phyloP scores from a whole-genome alignment of 768 basidiomycete species.

The Suillus clintonianus region DNA sequence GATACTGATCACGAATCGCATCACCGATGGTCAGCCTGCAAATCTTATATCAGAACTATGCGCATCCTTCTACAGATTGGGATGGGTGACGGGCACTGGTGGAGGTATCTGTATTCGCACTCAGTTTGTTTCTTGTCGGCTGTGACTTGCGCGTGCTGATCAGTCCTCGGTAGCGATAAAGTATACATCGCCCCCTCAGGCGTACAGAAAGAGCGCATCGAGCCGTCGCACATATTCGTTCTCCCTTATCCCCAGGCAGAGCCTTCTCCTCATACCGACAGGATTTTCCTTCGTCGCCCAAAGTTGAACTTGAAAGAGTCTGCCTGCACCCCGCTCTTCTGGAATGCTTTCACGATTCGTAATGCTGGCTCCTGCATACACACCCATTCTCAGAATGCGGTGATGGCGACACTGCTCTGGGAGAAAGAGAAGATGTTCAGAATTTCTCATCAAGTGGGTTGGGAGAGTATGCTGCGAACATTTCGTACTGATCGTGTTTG shows the following conservation, averaged over 20 bases:
- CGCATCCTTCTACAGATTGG: constrained; percentile 79
- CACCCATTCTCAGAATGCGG: constrained; percentile 88
- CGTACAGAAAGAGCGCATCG: constrained; percentile 88
- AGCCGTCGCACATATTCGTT: constrained; percentile 84
- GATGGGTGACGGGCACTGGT: constrained; percentile 93
- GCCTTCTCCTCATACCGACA: constrained; percentile 63
- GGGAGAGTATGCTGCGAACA: not conserved
- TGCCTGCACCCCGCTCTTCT: constrained; percentile 88
- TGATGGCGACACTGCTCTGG: constrained; percentile 85
- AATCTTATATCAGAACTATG: constrained; percentile 89
- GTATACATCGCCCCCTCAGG: constrained; percentile 89
- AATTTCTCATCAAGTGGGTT: constrained; percentile 76
- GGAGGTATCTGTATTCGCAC: constrained; percentile 76
- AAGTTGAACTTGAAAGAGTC: constrained; percentile 74
- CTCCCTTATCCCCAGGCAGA: constrained; percentile 72
- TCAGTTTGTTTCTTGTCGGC: constrained; percentile 45
- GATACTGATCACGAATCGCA: constrained; percentile 1
- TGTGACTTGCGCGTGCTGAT: not conserved
- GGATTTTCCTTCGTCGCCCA: constrained; percentile 79
- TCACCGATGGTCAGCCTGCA: constrained; percentile 60
- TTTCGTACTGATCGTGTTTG: not conserved
- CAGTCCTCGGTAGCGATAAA: constrained; percentile 50
- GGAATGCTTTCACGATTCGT: constrained; percentile 84
- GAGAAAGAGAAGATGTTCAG: constrained; percentile 60
- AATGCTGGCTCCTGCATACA: constrained; percentile 87